Conservation (phyloP, 805 yeast genomes). For the Candida caryicola region DNA sequence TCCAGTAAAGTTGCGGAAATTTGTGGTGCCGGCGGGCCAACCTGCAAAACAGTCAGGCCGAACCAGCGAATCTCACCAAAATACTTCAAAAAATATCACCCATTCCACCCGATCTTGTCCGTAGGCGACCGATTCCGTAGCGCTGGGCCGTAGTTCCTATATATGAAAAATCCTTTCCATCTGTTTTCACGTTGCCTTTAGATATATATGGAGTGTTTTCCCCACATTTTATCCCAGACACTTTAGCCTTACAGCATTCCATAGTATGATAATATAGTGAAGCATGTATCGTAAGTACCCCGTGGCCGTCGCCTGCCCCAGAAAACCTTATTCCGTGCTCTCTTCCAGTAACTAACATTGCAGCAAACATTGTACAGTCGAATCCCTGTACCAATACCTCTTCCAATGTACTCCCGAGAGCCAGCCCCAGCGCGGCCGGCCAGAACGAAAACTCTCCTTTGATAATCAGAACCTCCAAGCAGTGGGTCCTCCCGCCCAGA, state of each 20-base stretch:
- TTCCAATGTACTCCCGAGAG: neutral
- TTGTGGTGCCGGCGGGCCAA: too few relatives aligned
- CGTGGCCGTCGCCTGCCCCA: too few relatives aligned
- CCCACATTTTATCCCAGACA: neutral
- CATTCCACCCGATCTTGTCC: neutral
- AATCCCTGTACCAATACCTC: slow-evolving; percentile 4
- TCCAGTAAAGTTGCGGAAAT: too few relatives aligned
- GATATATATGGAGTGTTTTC: neutral
- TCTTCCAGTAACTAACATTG: too few relatives aligned
- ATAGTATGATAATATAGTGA: neutral
- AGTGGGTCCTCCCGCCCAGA: slow-evolving; percentile 83
- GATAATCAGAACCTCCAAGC: slow-evolving; percentile 57
- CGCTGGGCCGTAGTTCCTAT: neutral
- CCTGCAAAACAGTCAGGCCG: too few relatives aligned
- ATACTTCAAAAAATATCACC: too few relatives aligned
- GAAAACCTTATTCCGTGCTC: neutral
- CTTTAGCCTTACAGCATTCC: neutral
- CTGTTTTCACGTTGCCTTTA: neutral
- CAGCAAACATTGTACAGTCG: slow-evolving; percentile 8
- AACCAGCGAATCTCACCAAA: too few relatives aligned
- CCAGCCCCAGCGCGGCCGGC: neutral
- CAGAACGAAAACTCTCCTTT: slow-evolving; percentile 2
- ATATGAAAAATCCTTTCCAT: neutral
- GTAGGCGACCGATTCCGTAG: neutral
- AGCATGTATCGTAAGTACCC: slow-evolving; percentile 1